Conservation (phyloP, 768 basidiomycete species). For the Tephrocybe rancida region DNA sequence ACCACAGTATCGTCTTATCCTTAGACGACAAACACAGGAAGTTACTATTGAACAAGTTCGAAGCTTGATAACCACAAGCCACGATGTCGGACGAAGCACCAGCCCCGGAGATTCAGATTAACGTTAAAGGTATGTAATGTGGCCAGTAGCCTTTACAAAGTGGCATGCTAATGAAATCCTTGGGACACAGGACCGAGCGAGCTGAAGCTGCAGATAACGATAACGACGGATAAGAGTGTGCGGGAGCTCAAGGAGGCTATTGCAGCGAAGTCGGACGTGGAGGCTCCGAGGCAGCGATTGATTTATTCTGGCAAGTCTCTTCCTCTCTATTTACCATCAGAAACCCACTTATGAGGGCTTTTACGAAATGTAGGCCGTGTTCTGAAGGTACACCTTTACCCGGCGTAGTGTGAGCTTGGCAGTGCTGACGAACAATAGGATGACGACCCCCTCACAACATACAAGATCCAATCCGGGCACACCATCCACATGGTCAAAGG, state of each 20-base stretch:
- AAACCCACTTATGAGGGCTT: not conserved
- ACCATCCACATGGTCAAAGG: slow-evolving; percentile 96
- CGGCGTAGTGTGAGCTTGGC: slow-evolving; percentile 1
- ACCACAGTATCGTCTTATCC: not conserved
- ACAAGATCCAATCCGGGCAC: slow-evolving; percentile 90
- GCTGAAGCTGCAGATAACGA: slow-evolving; percentile 87
- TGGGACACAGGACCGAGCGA: slow-evolving; percentile 70
- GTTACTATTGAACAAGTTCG: too few relatives aligned
- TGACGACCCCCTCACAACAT: slow-evolving; percentile 77
- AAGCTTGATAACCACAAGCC: slow-evolving; percentile 5
- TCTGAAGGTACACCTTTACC: slow-evolving; percentile 53
- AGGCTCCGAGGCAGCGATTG: slow-evolving; percentile 84
- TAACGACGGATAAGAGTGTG: slow-evolving; percentile 83
- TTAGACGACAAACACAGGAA: too few relatives aligned
- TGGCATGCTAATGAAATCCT: too few relatives aligned
- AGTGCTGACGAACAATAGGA: slow-evolving; percentile 46
- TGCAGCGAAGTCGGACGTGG: slow-evolving; percentile 82
- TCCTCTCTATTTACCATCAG: too few relatives aligned
- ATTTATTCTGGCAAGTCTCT: slow-evolving; percentile 84
- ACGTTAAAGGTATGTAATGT: slow-evolving; percentile 59
- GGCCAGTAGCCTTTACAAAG: not conserved
- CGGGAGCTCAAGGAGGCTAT: slow-evolving; percentile 90
- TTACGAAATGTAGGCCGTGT: slow-evolving; percentile 55
- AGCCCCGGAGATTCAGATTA: slow-evolving; percentile 59
- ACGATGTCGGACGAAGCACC: slow-evolving; percentile 52